Base-by-base conservation (phyloP, 495 filamentous ascomycete genomes). In the Glutinoglossum americanum region DNA sequence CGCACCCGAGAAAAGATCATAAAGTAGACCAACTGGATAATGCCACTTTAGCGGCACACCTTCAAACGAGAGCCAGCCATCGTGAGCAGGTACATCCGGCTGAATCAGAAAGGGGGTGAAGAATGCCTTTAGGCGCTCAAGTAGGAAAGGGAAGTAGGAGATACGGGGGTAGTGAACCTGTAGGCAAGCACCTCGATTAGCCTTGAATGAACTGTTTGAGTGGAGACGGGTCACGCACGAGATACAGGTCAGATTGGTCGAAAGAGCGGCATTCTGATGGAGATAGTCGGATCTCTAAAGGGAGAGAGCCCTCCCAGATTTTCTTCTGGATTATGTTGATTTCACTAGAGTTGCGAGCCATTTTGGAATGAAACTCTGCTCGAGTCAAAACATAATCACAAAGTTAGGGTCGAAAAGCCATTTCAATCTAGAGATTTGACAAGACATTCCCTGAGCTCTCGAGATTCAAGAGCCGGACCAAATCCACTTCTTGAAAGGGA, bases 11-110 rank as follows among this genome's bases (percentile, higher is more conserved):
- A 84, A 95, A 13, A 97, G 77, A 67, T 99, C 92, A 65, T 84
- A 87, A 28, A 97, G 76, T 23, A 99, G 74, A 9, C 93, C 92
- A 32, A 90, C 69, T 1, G 90, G 84, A 58, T 94, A 84, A 68
- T 95, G 72, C 84, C 88, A 83, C 80, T 93, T 83, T 72, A 89
- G 67, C 63, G 89, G 81, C 67, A 98, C 80, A 33, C 74, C 74
- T 62, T 87, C 80, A 63, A 82, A 84, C 7, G 78, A 78, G 55
- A 87, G 76, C 83, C 83, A 87, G 27, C 80, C 82, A 41, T 80
- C 76, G 41, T 79, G 72, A 11, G 57, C 55, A 25, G 77, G 67
- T n/a, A 70, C 62, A 25, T 72, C 68, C 0, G 80, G 73, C 56
- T 83, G 67, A 64, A 90, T 94, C 23, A 93, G 76, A 59, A 74